phyloP scores from a whole-genome alignment of 2,329 filamentous ascomycete species.

The Acarospora socialis region DNA sequence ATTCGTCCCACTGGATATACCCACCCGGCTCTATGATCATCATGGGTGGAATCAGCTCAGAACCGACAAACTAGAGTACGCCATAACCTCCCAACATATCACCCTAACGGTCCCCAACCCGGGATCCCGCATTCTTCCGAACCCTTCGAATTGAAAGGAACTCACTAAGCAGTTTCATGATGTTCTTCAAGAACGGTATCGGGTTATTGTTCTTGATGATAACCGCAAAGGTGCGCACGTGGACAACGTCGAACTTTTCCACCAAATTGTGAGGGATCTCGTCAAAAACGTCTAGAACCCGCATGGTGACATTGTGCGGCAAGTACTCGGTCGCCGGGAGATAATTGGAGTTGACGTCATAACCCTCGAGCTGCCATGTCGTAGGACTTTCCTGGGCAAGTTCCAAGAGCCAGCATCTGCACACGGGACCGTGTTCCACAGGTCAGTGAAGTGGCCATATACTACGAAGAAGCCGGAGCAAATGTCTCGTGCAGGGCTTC shows the following conservation, averaged over 20 bases:
- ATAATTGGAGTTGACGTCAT: constrained; percentile 4
- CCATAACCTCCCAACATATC: neutral
- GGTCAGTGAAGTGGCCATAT: too few relatives aligned
- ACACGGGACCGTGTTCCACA: too few relatives aligned
- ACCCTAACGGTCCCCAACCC: neutral
- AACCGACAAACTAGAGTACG: neutral
- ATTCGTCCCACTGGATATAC: constrained; percentile 8
- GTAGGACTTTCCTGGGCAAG: constrained; percentile 1
- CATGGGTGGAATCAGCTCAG: too few relatives aligned
- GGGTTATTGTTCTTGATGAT: constrained; percentile 8
- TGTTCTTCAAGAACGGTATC: constrained; percentile 4
- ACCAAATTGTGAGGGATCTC: constrained; percentile 10
- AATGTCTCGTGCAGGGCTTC: too few relatives aligned
- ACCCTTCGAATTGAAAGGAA: neutral
- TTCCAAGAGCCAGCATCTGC: constrained; percentile 9
- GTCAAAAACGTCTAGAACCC: constrained; percentile 11
- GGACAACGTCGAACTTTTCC: constrained; percentile 17
- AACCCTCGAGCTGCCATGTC: constrained; percentile 4
- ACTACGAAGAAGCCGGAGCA: too few relatives aligned
- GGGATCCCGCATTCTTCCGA: neutral
- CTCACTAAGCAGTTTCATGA: constrained; percentile 7
- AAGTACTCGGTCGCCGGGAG: constrained; percentile 6
- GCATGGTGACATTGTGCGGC: constrained; percentile 5
- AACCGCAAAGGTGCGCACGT: constrained; percentile 11
- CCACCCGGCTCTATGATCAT: constrained; percentile 5